A percentile compares a stretch with the other conserved stretches of the same genome.
phyloP scores from a whole-genome alignment of 2,329 filamentous ascomycete genomes.

The Monosporascus sp. region DNA sequence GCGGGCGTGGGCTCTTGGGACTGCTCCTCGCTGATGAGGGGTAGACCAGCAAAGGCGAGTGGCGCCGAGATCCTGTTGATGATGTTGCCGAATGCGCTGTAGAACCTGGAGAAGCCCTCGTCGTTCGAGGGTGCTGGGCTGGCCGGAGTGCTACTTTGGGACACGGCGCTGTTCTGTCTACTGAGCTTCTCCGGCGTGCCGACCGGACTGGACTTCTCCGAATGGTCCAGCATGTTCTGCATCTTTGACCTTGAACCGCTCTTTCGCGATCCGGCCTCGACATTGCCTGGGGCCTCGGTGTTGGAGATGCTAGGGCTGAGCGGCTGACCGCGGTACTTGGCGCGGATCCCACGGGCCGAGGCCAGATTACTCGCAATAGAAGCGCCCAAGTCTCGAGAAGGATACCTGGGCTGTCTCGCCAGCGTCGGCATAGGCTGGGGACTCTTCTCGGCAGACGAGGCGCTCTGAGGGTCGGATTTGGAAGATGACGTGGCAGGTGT shows the following conservation, averaged over 20 bases:
- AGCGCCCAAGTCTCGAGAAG: conserved; percentile 66
- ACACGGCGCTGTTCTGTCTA: conserved; percentile 13
- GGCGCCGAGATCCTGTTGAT: conserved; percentile 87
- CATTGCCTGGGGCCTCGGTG: conserved; percentile 66
- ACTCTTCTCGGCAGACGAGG: conserved; percentile 20
- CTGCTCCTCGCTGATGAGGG: conserved; percentile 53
- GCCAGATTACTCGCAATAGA: conserved; percentile 88
- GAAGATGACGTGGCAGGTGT: background rate
- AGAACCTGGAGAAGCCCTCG: conserved; percentile 85
- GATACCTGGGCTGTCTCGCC: conserved; percentile 42
- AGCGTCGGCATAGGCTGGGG: conserved; percentile 29
- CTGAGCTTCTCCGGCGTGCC: conserved; percentile 34
- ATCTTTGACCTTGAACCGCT: conserved; percentile 48
- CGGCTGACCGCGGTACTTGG: conserved; percentile 59
- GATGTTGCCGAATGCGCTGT: conserved; percentile 82
- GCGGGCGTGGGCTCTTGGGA: conserved; percentile 38
- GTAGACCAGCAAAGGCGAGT: conserved; percentile 86
- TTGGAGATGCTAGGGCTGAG: conserved; percentile 68
- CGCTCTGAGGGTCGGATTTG: conserved; percentile 2
- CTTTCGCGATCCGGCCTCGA: conserved; percentile 52
- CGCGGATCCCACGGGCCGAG: conserved; percentile 73
- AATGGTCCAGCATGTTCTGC: conserved; percentile 50
- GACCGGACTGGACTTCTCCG: conserved; percentile 49
- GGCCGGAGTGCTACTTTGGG: conserved; percentile 20
- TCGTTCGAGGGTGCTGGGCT: conserved; percentile 41